These are phyloP conservation scores for Aspergillus jensenii DNA, from an alignment of 2,329 filamentous ascomycete genomes.

Conservation along the genomic window DNA sequence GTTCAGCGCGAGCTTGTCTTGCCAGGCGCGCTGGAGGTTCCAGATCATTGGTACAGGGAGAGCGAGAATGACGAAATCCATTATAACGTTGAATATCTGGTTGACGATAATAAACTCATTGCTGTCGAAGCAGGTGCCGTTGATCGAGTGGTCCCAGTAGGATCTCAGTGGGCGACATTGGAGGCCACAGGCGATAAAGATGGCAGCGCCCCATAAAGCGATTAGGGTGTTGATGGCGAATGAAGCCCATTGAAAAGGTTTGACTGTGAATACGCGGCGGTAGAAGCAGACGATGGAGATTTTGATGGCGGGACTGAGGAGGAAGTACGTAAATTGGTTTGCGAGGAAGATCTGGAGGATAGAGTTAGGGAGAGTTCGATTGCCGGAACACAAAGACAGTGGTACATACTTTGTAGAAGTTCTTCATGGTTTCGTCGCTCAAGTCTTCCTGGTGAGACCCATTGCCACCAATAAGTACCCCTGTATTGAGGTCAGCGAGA, in stretches of 20 bases:
- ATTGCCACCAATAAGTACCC: conserved; percentile 34
- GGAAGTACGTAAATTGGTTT: conserved; percentile 36
- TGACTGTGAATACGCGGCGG: conserved; percentile 32
- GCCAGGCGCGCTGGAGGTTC: conserved; percentile 33
- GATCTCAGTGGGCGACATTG: conserved; percentile 32
- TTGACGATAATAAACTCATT: conserved; percentile 34
- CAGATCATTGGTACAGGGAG: conserved; percentile 37
- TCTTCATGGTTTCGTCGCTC: conserved; percentile 22
- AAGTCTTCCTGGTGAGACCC: conserved; percentile 25
- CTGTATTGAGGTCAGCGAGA: conserved; percentile 12
- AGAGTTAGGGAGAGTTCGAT: background rate
- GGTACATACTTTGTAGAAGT: conserved; percentile 30
- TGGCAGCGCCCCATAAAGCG: conserved; percentile 27
- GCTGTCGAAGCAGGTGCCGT: conserved; percentile 28
- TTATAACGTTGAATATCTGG: conserved; percentile 33
- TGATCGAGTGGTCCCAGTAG: conserved; percentile 30
- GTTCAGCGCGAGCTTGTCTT: conserved; percentile 36
- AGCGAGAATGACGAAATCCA: conserved; percentile 33
- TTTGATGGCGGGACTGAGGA: conserved; percentile 32
- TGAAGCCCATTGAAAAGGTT: conserved; percentile 26
- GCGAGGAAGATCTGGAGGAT: conserved; percentile 31
- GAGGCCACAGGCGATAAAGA: conserved; percentile 33
- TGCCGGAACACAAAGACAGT: background rate
- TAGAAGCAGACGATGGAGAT: conserved; percentile 38
- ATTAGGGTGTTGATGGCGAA: conserved; percentile 30